Conservation (phyloP, 2,329 filamentous ascomycete species). For the Cordyceps cateniannulata region DNA sequence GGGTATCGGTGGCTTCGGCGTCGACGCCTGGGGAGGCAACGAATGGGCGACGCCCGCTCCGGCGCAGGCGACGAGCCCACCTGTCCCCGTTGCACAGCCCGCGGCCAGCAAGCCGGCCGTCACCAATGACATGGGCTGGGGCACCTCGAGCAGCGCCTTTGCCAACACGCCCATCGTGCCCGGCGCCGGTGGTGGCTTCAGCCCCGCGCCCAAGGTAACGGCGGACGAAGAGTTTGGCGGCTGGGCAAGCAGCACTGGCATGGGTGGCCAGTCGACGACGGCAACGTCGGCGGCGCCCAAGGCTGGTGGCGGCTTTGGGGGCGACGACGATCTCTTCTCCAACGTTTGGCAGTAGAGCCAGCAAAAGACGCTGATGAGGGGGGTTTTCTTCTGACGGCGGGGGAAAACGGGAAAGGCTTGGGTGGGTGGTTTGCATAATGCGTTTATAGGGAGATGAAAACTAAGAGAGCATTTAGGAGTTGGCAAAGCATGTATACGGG, state of each 20-base stretch:
- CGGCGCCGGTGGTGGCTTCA: constrained; percentile 59
- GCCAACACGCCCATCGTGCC: constrained; percentile 55
- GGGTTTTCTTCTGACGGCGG: not conserved
- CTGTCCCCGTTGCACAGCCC: not conserved
- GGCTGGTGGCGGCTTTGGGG: constrained; percentile 55
- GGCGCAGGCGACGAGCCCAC: constrained; percentile 24
- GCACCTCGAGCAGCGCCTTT: constrained; percentile 39
- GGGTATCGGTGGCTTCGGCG: constrained; percentile 29
- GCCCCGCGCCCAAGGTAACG: constrained; percentile 60
- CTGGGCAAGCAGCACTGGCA: constrained; percentile 69
- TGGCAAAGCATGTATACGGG: constrained; percentile 12
- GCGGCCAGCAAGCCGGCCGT: constrained; percentile 29
- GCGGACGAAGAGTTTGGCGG: constrained; percentile 95
- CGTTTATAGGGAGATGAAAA: not conserved
- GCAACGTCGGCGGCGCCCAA: constrained; percentile 38
- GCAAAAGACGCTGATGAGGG: not conserved
- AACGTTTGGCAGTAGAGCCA: constrained; percentile 81
- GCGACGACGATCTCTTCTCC: constrained; percentile 81
- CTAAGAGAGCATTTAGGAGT: not conserved
- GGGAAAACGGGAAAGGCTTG: not conserved
- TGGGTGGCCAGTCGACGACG: constrained; percentile 26
- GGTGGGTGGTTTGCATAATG: not conserved
- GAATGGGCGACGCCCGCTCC: constrained; percentile 69
- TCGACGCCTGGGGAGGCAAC: constrained; percentile 81
- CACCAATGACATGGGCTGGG: constrained; percentile 58